These are phyloP conservation scores for Metschnikowia continentalis DNA, from an alignment of 805 yeast species.

Conservation along the genomic window DNA sequence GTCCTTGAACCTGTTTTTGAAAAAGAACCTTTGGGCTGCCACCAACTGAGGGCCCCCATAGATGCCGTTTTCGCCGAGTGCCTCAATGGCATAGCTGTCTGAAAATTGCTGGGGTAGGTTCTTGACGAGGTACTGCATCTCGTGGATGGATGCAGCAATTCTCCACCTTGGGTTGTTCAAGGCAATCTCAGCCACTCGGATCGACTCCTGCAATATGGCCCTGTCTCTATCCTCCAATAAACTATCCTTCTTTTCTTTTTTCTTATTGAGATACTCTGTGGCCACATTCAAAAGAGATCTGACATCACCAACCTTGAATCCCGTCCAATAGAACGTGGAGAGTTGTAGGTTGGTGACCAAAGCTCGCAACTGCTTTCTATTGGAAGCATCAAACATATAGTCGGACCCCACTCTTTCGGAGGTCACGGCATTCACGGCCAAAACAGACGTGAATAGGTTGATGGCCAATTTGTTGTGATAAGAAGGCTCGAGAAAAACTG, in stretches of 20 bases:
- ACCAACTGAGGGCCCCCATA: conserved; percentile 60
- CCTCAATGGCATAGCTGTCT: conserved; percentile 42
- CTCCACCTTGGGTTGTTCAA: conserved; percentile 54
- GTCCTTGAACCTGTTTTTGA: conserved; percentile 46
- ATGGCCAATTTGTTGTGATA: conserved; percentile 57
- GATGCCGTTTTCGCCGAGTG: conserved; percentile 30
- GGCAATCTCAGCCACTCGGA: conserved; percentile 46
- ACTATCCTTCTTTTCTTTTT: conserved; percentile 18
- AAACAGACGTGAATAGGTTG: conserved; percentile 60
- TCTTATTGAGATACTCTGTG: conserved; percentile 39
- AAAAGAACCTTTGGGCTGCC: conserved; percentile 49
- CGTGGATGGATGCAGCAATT: conserved; percentile 55
- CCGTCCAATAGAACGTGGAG: conserved; percentile 74
- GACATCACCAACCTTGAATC: conserved; percentile 57
- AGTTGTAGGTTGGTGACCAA: conserved; percentile 59
- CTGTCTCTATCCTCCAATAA: conserved; percentile 37
- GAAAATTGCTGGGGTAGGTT: conserved; percentile 42
- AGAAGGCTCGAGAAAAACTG: conserved; percentile 58
- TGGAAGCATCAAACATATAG: conserved; percentile 65
- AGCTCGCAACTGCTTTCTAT: conserved; percentile 49
- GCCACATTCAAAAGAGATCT: conserved; percentile 50
- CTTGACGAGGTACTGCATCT: conserved; percentile 54
- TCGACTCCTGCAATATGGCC: conserved; percentile 39
- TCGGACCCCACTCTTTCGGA: conserved; percentile 65
- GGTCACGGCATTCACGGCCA: conserved; percentile 70